phyloP scores from a whole-genome alignment of 805 yeast species.

The Barnettozyma pratensis region DNA sequence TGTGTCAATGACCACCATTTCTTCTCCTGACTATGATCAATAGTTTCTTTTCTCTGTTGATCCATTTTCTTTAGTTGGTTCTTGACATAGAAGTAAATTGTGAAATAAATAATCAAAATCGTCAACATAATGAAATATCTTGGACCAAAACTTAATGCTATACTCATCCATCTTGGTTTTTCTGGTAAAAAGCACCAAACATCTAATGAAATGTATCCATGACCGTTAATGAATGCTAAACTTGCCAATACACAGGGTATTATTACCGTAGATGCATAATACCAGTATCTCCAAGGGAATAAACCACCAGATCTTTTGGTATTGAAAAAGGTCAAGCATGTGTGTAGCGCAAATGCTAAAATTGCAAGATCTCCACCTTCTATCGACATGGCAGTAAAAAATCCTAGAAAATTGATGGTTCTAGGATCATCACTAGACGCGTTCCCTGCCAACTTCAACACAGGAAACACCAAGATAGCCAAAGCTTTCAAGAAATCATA shows the following conservation, averaged over 20 bases:
- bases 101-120: conserved; percentile 59
- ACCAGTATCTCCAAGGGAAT: conserved; percentile 47
- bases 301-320: conserved; percentile 69
- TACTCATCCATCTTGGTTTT: conserved; percentile 65
- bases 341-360: conserved; percentile 76
- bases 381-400: conserved; percentile 72
- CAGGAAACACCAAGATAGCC: conserved; percentile 63
- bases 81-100: conserved; percentile 69
- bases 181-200: conserved; percentile 80
- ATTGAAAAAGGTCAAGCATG: conserved; percentile 64
- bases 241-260: conserved; percentile 67
- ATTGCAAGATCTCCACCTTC: conserved; percentile 88
- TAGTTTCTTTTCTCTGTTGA: conserved; percentile 4
- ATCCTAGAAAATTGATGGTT: conserved; percentile 40
- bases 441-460: conserved; percentile 45
- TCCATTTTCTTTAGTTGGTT: conserved; percentile 35
- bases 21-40: not conserved
- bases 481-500: conserved; percentile 75
- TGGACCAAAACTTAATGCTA: conserved; percentile 78
- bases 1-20: conserved; percentile 3
- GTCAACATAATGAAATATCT: conserved; percentile 60
- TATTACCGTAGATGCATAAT: conserved; percentile 53
- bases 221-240: conserved; percentile 55
- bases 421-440: conserved; percentile 2
- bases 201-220: conserved; percentile 57